Evolutionary conservation across 345 rosid species (phyloP).

Genomic region (Trapa bicornis): DNA sequence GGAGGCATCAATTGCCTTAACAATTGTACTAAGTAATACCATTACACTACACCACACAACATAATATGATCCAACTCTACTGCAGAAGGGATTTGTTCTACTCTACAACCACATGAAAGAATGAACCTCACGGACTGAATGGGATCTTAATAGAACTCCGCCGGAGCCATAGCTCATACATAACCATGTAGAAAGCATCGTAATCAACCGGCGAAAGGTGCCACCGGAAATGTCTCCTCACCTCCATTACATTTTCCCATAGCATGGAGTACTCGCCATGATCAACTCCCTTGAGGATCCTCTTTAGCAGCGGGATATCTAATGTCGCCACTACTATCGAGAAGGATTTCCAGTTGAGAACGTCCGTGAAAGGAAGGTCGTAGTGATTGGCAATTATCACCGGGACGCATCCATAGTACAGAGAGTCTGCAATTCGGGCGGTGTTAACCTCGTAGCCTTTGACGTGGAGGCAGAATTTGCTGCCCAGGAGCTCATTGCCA

Average conservation of each 20-base stretch:
- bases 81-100: background rate
- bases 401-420: constrained; percentile 42
- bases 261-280: constrained; percentile 15
- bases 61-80: too few species aligned
- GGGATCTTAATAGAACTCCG: constrained; percentile 22
- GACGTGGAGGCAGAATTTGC: constrained; percentile 58
- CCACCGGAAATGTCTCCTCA: constrained; percentile 47
- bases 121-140: background rate
- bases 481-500: constrained; percentile 31
- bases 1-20: too few species aligned
- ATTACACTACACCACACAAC: too few species aligned
- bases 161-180: constrained; percentile 49
- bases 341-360: constrained; percentile 43
- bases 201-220: constrained; percentile 26
- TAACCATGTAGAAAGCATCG: constrained; percentile 40
- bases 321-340: constrained; percentile 28
- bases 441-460: constrained; percentile 61
- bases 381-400: constrained; percentile 49
- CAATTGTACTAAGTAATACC: too few species aligned
- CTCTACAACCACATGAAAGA: background rate
- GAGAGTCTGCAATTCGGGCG: constrained; percentile 42
- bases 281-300: constrained; percentile 22
- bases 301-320: constrained; percentile 42
- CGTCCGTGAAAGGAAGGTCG: constrained; percentile 41
- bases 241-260: constrained; percentile 31